Conservation (phyloP, 164 flowering plant species). For the Annona squamosa region DNA sequence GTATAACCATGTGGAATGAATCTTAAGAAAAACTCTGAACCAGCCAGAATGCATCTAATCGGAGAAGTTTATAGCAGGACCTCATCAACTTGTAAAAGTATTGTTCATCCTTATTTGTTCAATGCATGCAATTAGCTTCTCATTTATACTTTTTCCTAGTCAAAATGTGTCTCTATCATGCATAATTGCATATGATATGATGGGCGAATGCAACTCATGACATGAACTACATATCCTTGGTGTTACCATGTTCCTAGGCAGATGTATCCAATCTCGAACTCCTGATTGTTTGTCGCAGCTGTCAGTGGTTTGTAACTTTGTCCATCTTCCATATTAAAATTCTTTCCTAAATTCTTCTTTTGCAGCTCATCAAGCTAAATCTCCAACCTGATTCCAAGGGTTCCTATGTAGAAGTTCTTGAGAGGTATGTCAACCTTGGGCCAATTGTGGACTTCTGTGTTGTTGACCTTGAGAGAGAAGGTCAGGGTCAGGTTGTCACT, state of each 20-base stretch:
- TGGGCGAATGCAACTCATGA: too few relatives aligned
- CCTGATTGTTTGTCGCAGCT: background rate
- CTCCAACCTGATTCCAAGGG: conserved; percentile 92
- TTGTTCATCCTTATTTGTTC: background rate
- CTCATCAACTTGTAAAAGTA: background rate
- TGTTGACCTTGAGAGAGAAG: conserved; percentile 98
- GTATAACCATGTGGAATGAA: too few relatives aligned
- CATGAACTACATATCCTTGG: background rate
- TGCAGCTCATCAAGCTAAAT: conserved; percentile 89
- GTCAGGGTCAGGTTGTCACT: conserved; percentile 98
- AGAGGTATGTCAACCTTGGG: conserved; percentile 89
- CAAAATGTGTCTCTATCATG: too few relatives aligned
- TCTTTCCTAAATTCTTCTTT: conserved; percentile 5
- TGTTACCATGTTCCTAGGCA: background rate
- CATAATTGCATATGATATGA: too few relatives aligned
- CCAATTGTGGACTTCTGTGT: conserved; percentile 97
- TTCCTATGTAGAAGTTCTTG: conserved; percentile 92
- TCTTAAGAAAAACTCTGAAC: background rate
- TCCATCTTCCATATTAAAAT: background rate
- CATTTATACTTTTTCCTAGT: too few relatives aligned
- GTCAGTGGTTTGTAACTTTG: background rate
- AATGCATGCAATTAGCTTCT: too few relatives aligned
- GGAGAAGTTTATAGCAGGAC: background rate
- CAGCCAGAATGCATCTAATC: background rate
- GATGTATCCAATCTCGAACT: background rate